Evolutionary conservation across 768 basidiomycete genomes (phyloP), one percentile per base, ranked within the genome.

Genomic region (Tubosaeta sp.): DNA sequence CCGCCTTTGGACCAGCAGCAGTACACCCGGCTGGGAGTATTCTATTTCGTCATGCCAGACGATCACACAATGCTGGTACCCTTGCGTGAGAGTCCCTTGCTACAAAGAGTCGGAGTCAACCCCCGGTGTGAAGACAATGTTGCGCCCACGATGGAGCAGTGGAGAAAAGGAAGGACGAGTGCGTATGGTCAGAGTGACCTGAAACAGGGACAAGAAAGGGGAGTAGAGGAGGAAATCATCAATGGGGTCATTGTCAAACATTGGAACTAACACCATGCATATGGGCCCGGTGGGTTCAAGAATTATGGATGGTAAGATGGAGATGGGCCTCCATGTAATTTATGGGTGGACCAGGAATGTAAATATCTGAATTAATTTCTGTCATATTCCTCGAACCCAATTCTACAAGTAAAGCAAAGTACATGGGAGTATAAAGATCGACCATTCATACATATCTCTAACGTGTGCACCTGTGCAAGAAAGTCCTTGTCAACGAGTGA

Each of bases 1-100:
- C 84, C 82, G 2, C 83, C 82, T 10, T 57, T 61, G 0, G 81
- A 83, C 53, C 83, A 85, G 56, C 76, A 67, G 29, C 63, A 61
- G 29, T 66, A 72, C 54, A 70, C 76, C 14, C 78, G 83, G 9
- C 70, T 84, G 2, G 82, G 83, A 0, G 71, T 76, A 3, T 83
- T 84, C 61, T 84, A 84, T 64, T 85, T 85, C 57, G 66, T 64
- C 31, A 70, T 75, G 72, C 66, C 76, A 0, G 76, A 84, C 54
- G 82, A 84, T 59, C 59, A 74, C 27, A 73, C 75, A 41, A 71
- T 65, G 46, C 68, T 85, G 26, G 64, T 66, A 3, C 82, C 83
- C 1, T 59, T 77, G 5, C 45, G 63, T 0, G 69, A 76, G 27
- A 81, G 79, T 56, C 76, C 78, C 1, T 73, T 84, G 0, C 62